Conservation (phyloP, 2,329 filamentous ascomycete genomes). For the Dactylellina parvicollis region DNA sequence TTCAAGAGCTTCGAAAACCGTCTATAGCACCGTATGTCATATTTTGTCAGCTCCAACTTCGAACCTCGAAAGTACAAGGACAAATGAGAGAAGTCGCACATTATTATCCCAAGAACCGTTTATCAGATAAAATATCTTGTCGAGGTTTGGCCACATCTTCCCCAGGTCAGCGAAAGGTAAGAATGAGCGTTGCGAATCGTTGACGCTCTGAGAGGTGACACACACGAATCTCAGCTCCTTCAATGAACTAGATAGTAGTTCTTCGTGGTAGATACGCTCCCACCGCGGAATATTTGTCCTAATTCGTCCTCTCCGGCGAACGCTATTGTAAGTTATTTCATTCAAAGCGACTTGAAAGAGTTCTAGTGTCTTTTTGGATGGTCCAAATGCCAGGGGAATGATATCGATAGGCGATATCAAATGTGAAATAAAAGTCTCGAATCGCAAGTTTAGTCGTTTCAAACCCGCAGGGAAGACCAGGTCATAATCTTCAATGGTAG, state of each 20-base stretch:
- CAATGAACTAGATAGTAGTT: not conserved
- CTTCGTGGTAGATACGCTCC: constrained; percentile 6
- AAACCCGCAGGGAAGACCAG: not conserved
- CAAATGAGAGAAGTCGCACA: not conserved
- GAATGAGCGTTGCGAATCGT: not conserved
- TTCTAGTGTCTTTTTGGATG: constrained; percentile 8
- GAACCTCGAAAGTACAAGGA: not conserved
- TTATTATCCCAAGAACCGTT: not conserved
- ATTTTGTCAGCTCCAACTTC: not conserved
- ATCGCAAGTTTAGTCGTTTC: not conserved
- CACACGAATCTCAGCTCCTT: constrained; percentile 9
- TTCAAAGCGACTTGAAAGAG: not conserved
- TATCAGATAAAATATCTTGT: not conserved
- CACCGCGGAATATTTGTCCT: constrained; percentile 8
- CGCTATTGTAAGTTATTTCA: not conserved
- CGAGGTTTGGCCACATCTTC: constrained; percentile 1
- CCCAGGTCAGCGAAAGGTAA: constrained; percentile 15
- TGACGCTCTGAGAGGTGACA: not conserved
- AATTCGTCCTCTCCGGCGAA: not conserved
- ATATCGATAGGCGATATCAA: constrained; percentile 12
- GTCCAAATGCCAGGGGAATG: not conserved
- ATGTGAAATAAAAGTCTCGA: constrained; percentile 6
- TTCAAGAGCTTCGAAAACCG: not conserved
- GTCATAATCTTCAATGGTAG: constrained; percentile 5
- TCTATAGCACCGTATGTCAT: not conserved